Evolutionary conservation across 805 yeast genomes (phyloP).

Genomic region (Kodamaea sagamina): DNA sequence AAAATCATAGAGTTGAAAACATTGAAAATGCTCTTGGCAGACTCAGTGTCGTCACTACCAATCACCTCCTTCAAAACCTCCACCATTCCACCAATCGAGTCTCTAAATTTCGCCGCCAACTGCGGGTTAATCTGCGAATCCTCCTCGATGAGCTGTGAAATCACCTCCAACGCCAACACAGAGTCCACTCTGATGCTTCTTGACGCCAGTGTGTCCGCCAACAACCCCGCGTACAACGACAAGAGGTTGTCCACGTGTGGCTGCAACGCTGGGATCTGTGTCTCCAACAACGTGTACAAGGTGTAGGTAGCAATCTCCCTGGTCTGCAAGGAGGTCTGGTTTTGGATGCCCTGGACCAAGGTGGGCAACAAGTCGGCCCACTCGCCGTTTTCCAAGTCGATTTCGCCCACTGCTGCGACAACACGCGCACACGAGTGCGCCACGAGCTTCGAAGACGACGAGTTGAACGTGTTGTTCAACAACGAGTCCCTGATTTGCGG

Average conservation of each 20-base stretch:
- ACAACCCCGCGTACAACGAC: conserved; percentile 66
- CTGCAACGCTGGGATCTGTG: conserved; percentile 57
- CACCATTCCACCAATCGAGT: conserved; percentile 77
- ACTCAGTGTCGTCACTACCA: conserved; percentile 66
- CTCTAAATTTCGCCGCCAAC: conserved; percentile 55
- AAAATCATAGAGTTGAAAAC: conserved; percentile 78
- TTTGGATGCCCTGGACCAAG: conserved; percentile 60
- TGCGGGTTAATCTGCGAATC: conserved; percentile 47
- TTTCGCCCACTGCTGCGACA: conserved; percentile 79
- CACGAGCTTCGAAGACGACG: conserved; percentile 51
- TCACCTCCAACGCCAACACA: conserved; percentile 73
- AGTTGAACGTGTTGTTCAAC: conserved; percentile 66
- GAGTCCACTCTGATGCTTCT: conserved; percentile 79
- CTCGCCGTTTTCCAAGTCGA: conserved; percentile 59
- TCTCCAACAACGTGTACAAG: conserved; percentile 75
- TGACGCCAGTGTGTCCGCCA: conserved; percentile 56
- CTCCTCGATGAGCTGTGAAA: conserved; percentile 68
- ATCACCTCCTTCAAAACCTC: conserved; percentile 76
- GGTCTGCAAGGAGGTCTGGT: conserved; percentile 46
- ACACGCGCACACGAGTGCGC: conserved; percentile 91
- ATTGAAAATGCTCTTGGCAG: conserved; percentile 75
- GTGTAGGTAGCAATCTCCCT: conserved; percentile 86
- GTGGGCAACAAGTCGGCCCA: conserved; percentile 81
- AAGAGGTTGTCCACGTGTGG: conserved; percentile 67
- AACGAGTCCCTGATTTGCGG: conserved; percentile 66